phyloP scores from a whole-genome alignment of 164 flowering plant genomes.

The Chimonanthus praecox region DNA sequence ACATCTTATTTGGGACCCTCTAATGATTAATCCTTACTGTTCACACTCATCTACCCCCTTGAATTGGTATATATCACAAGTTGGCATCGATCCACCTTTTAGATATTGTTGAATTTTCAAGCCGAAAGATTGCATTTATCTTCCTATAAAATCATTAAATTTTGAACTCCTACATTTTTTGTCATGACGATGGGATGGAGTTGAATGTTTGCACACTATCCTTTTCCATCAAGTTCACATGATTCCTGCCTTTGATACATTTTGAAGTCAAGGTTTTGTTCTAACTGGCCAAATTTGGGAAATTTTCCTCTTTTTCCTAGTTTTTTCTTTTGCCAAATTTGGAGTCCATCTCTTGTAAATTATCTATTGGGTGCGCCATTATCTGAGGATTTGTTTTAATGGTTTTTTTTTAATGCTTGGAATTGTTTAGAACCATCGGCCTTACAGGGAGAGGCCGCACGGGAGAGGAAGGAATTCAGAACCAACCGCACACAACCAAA shows the following conservation, averaged over 20 bases:
- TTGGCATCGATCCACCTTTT: too few species aligned
- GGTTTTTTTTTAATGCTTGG: slow-evolving; percentile 6
- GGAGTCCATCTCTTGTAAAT: background rate
- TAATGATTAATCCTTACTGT: too few species aligned
- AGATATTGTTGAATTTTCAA: too few species aligned
- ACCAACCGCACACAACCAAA: slow-evolving; percentile 8
- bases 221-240: too few species aligned
- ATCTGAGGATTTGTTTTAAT: background rate
- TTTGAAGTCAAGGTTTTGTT: background rate
- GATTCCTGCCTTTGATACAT: background rate
- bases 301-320: background rate
- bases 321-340: background rate
- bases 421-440: slow-evolving; percentile 51
- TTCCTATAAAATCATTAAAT: too few species aligned
- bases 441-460: slow-evolving; percentile 33
- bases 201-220: too few species aligned
- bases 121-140: too few species aligned
- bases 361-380: background rate
- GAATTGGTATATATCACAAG: too few species aligned
- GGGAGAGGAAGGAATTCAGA: slow-evolving; percentile 45
- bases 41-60: too few species aligned
- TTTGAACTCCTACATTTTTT: too few species aligned
- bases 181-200: too few species aligned
- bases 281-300: slow-evolving; percentile 3
- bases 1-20: too few species aligned